Evolutionary conservation across 768 basidiomycete species (phyloP).

Genomic region (Rhodotorula graminis): DNA sequence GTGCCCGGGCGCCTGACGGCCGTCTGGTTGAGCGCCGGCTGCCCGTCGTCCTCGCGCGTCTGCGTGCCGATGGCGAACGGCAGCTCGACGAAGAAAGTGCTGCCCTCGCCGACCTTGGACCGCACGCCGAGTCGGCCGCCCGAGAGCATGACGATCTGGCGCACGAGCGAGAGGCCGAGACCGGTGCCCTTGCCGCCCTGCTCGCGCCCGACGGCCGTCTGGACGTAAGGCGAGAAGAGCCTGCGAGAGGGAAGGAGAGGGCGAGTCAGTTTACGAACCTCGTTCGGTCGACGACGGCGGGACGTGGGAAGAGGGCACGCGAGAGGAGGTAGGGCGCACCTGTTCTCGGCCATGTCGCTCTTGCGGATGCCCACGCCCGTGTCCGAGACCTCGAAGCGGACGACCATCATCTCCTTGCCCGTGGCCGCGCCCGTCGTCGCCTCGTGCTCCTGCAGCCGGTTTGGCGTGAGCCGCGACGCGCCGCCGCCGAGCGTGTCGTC

Average conservation of each 20-base stretch:
- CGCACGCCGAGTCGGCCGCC: slow-evolving; percentile 51
- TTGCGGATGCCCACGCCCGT: slow-evolving; percentile 51
- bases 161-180: slow-evolving; percentile 50
- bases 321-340: no score
- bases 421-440: slow-evolving; percentile 5
- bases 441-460: slow-evolving; percentile 22
- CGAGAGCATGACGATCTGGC: slow-evolving; percentile 51
- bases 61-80: slow-evolving; percentile 15
- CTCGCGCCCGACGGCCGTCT: slow-evolving; percentile 51
- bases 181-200: slow-evolving; percentile 53
- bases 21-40: background rate
- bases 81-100: slow-evolving; percentile 43
- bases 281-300: background rate
- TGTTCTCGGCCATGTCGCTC: slow-evolving; percentile 47
- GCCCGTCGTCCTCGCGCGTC: background rate
- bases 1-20: background rate
- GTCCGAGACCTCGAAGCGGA: slow-evolving; percentile 51
- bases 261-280: background rate
- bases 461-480: slow-evolving; percentile 15
- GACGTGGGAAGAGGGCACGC: no score
- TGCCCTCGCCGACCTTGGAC: slow-evolving; percentile 39
- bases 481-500: background rate
- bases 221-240: slow-evolving; percentile 46
- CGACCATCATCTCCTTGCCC: slow-evolving; percentile 44
- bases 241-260: background rate